Conservation (phyloP, 192 early-diverging fungal species). For the Podila horticola region DNA sequence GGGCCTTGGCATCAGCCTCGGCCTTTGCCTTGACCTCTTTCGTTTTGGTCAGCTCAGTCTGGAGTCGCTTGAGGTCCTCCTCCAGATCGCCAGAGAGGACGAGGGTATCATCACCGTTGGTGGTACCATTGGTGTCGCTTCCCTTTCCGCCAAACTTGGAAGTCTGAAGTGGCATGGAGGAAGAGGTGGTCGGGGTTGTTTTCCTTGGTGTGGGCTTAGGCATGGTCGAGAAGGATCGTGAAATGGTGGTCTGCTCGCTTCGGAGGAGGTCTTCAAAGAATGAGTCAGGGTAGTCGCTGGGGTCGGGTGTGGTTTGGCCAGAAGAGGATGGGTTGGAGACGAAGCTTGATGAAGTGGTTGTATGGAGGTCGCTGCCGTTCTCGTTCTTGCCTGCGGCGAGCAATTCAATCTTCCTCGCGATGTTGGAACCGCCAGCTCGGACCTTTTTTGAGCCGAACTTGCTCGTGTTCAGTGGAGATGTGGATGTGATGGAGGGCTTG, state of each 20-base stretch:
- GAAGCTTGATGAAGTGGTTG: slow-evolving; percentile 1
- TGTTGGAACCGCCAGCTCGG: slow-evolving; percentile 32
- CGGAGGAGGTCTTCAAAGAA: slow-evolving; percentile 46
- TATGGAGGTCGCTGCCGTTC: slow-evolving; percentile 43
- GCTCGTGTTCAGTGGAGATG: slow-evolving; percentile 4
- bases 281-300: slow-evolving; percentile 34
- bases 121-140: neutral
- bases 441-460: slow-evolving; percentile 39
- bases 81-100: slow-evolving; percentile 35
- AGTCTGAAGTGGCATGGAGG: slow-evolving; percentile 8
- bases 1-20: slow-evolving; percentile 45
- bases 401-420: slow-evolving; percentile 34
- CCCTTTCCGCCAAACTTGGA: neutral
- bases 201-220: slow-evolving; percentile 16
- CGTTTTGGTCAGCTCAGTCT: slow-evolving; percentile 26
- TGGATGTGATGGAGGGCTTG: neutral
- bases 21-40: slow-evolving; percentile 40
- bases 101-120: slow-evolving; percentile 9
- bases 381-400: slow-evolving; percentile 47
- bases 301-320: slow-evolving; percentile 32
- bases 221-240: slow-evolving; percentile 31
- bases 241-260: slow-evolving; percentile 26
- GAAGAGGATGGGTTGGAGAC: neutral
- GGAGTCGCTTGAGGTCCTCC: slow-evolving; percentile 35
- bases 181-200: slow-evolving; percentile 1